Evolutionary conservation across 2,329 filamentous ascomycete species (phyloP).

Genomic region (Myriosclerotinia scirpicola): DNA sequence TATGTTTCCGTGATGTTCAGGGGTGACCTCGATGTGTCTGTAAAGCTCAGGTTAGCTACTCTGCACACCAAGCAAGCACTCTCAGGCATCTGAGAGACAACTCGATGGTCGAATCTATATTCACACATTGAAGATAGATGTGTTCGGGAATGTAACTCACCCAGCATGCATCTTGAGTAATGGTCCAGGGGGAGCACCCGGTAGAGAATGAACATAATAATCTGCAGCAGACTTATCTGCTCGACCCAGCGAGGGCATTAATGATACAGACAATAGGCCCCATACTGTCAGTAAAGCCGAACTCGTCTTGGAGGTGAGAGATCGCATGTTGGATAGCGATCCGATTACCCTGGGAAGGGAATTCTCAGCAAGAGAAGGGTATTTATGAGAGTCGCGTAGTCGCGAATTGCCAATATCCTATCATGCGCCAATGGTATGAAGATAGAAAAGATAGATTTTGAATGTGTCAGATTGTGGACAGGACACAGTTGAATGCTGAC

Average conservation of each 20-base stretch:
- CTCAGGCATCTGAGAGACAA: too few relatives aligned
- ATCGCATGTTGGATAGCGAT: conserved; percentile 35
- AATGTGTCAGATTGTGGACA: not conserved
- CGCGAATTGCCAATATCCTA: conserved; percentile 21
- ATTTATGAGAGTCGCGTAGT: conserved; percentile 25
- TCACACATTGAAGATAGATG: not conserved
- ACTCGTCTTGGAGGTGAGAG: conserved; percentile 28
- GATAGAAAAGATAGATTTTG: not conserved
- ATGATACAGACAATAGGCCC: conserved; percentile 47
- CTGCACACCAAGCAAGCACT: too few relatives aligned
- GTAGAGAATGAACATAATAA: conserved; percentile 84
- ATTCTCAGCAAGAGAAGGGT: conserved; percentile 6
- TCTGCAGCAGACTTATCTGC: conserved; percentile 69
- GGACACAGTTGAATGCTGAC: conserved; percentile 24
- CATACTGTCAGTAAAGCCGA: conserved; percentile 34
- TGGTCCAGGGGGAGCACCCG: conserved; percentile 76
- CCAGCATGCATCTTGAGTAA: conserved; percentile 97
- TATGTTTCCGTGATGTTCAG: conserved; percentile 83
- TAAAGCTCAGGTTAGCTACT: not conserved
- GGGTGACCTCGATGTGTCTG: conserved; percentile 88
- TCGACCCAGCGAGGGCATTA: conserved; percentile 43
- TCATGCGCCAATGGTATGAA: conserved; percentile 14
- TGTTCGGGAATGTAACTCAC: conserved; percentile 53
- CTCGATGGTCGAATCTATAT: too few relatives aligned
- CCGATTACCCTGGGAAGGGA: conserved; percentile 26